Evolutionary conservation across 257 asterid genomes (phyloP).

Genomic region (Fraxinus americana): DNA sequence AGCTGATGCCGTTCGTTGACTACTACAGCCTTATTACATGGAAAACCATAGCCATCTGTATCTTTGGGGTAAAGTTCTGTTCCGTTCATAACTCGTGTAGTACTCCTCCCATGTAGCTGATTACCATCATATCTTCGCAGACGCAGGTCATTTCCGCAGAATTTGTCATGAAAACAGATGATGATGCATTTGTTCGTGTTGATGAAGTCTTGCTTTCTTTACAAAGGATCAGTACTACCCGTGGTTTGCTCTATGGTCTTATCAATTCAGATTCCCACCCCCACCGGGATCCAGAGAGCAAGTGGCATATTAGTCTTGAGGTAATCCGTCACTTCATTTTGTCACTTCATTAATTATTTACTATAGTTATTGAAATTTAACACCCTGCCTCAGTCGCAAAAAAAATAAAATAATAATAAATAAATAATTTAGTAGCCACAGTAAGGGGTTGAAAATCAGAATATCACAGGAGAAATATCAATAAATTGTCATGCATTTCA

Average conservation of each 20-base stretch:
- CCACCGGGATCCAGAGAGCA: slow-evolving; percentile 80
- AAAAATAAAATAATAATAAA: not conserved
- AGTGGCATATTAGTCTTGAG: slow-evolving; percentile 97
- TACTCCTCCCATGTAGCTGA: slow-evolving; percentile 34
- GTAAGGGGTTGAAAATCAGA: slow-evolving; percentile 4
- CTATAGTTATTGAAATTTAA: not conserved
- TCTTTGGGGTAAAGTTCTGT: slow-evolving; percentile 78
- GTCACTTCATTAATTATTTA: not conserved
- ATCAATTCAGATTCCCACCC: slow-evolving; percentile 85
- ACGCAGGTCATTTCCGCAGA: slow-evolving; percentile 78
- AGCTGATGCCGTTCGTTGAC: slow-evolving; percentile 95
- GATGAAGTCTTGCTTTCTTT: slow-evolving; percentile 82
- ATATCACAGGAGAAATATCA: not conserved
- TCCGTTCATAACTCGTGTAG: slow-evolving; percentile 37
- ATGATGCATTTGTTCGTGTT: slow-evolving; percentile 94
- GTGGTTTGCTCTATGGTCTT: slow-evolving; percentile 90
- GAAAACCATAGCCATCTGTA: slow-evolving; percentile 91
- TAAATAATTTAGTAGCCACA: not conserved
- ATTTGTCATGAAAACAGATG: slow-evolving; percentile 97
- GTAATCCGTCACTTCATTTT: slow-evolving; percentile 40
- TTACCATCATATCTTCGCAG: slow-evolving; percentile 62
- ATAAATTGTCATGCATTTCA: not conserved
- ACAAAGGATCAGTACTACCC: slow-evolving; percentile 46
- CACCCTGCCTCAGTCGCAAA: not conserved
- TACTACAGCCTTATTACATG: slow-evolving; percentile 89